Percentiles rank a stretch among this genome's conserved stretches.
Evolutionary conservation across 345 rosid species (phyloP).

Genomic region (Kernera saxatilis): DNA sequence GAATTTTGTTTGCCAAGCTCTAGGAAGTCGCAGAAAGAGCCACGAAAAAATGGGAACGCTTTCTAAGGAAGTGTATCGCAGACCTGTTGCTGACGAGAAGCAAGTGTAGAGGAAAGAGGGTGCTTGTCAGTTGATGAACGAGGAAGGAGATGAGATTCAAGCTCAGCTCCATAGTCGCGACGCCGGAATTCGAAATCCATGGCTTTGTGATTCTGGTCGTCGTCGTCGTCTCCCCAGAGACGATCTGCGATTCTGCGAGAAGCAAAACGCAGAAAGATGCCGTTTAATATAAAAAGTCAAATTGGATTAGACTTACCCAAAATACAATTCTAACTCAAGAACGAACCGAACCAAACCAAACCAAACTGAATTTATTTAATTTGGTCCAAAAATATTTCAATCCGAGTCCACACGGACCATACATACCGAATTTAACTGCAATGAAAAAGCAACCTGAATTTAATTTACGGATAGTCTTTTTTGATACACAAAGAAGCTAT

Average conservation of each 20-base stretch:
- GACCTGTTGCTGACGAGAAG: slow-evolving; percentile 41
- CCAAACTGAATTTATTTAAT: not conserved
- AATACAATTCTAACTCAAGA: not conserved
- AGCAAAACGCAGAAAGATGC: not conserved
- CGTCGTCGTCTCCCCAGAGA: not conserved
- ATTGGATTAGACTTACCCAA: not conserved
- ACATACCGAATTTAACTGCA: too few species aligned
- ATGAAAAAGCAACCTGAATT: too few species aligned
- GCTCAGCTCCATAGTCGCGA: slow-evolving; percentile 50
- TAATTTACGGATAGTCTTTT: too few species aligned
- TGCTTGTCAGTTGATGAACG: slow-evolving; percentile 46
- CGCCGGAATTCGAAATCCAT: slow-evolving; percentile 59
- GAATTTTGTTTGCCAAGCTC: not conserved
- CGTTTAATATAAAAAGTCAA: not conserved
- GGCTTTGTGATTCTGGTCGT: slow-evolving; percentile 1
- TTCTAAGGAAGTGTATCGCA: not conserved
- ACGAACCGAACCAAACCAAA: not conserved
- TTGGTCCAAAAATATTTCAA: too few species aligned
- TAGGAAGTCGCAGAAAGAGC: not conserved
- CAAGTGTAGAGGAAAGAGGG: slow-evolving; percentile 49
- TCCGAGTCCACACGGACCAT: too few species aligned
- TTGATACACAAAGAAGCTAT: too few species aligned
- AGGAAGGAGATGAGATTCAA: slow-evolving; percentile 42
- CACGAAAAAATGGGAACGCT: not conserved
- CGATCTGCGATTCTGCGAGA: slow-evolving; percentile 7